These are phyloP conservation scores for Coemansia sp. DNA, from an alignment of 192 early-diverging fungal genomes.

Conservation along the genomic window DNA sequence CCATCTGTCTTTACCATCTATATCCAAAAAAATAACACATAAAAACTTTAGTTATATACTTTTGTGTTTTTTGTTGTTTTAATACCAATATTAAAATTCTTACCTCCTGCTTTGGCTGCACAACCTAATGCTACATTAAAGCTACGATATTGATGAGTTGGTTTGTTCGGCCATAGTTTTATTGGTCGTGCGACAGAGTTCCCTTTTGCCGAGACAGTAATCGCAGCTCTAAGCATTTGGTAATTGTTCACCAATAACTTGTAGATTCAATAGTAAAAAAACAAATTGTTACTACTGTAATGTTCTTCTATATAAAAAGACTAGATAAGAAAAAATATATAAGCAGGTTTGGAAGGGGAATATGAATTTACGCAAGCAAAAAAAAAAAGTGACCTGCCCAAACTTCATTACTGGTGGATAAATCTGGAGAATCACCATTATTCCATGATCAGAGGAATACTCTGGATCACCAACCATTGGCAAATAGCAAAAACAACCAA, in stretches of 20 bases:
- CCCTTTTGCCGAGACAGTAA: not conserved
- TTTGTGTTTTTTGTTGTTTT: not conserved
- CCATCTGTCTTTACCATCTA: constrained; percentile 16
- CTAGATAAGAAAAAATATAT: no score
- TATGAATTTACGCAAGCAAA: constrained; percentile 4
- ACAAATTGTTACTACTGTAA: not conserved
- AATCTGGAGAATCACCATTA: not conserved
- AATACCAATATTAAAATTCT: not conserved
- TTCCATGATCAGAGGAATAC: not conserved
- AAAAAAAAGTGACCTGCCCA: not conserved
- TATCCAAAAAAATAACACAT: not conserved
- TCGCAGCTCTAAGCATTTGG: constrained; percentile 1
- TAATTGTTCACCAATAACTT: not conserved
- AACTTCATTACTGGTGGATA: not conserved
- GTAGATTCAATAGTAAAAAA: not conserved
- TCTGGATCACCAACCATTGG: not conserved
- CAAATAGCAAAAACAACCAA: no score
- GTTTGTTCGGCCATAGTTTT: not conserved
- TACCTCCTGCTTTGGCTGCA: not conserved
- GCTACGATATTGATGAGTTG: not conserved
- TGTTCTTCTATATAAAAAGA: no score
- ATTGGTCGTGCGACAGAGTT: not conserved
- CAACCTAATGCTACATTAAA: not conserved
- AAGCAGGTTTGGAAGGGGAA: no score
- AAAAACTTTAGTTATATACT: not conserved